phyloP scores from a whole-genome alignment of 768 basidiomycete genomes.

The Nevesoporus exiguus region DNA sequence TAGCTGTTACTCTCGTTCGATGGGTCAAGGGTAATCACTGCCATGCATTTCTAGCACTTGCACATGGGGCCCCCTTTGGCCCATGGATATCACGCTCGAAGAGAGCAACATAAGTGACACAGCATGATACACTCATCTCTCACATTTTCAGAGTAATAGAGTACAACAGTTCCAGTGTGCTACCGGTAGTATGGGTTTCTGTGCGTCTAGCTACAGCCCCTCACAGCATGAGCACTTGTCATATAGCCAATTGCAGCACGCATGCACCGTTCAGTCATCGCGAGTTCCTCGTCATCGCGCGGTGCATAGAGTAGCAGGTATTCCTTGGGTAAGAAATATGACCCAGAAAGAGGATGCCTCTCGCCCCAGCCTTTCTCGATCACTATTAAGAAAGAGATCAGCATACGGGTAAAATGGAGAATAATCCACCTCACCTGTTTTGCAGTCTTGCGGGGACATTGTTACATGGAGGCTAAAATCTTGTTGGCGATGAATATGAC shows the following conservation, averaged over 20 bases:
- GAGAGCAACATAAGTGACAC: no score
- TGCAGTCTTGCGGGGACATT: not conserved
- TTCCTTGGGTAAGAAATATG: not conserved
- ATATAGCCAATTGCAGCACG: not conserved
- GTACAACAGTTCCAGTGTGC: not conserved
- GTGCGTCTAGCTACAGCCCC: not conserved
- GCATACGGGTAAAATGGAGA: not conserved
- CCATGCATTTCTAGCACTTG: no score
- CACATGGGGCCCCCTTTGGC: no score
- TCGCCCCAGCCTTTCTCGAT: constrained; percentile 8
- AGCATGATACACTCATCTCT: no score
- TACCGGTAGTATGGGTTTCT: not conserved
- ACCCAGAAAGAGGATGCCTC: not conserved
- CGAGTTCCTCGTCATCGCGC: constrained; percentile 1
- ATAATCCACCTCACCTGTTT: not conserved
- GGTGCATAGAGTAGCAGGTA: constrained; percentile 1
- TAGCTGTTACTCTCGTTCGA: no score
- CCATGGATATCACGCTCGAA: no score
- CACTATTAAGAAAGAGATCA: not conserved
- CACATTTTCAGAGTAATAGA: no score
- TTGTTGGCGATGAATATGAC: not conserved
- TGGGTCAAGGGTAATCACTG: no score
- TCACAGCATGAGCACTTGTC: not conserved
- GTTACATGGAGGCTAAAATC: not conserved
- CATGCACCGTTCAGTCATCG: not conserved